These are phyloP conservation scores for maize (Zea mays) DNA, from an alignment of 176 grass and related monocot species.

Conservation along the genomic window Zm-B73-REFERENCE-NAM-5.0 NC_050105.1:151637001-151637500, in stretches of 20 bases:
- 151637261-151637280: conserved; percentile 16
- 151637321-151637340: conserved; percentile 90
- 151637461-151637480: conserved; percentile 20
- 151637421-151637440: not conserved
- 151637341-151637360: conserved; percentile 96
- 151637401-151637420: conserved; percentile 36
- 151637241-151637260: conserved; percentile 74
- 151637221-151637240: conserved; percentile 89
- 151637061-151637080: conserved; percentile 14
- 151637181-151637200: conserved; percentile 81
- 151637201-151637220: conserved; percentile 84
- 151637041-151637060: not conserved
- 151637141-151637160: conserved; percentile 5
- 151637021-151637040: conserved; percentile 24
- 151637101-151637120: not conserved
- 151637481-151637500: conserved; percentile 13
- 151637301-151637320: conserved; percentile 48
- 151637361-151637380: conserved; percentile 74
- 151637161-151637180: conserved; percentile 71
- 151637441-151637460: conserved; percentile 19
- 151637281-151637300: conserved; percentile 11
- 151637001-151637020: conserved; percentile 4
- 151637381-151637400: conserved; percentile 91
- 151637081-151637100: not conserved
- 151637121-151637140: not conserved